Percentiles rank a stretch among this genome's conserved stretches.
Conservation (phyloP, 345 rosid genomes). For the Eucalyptus tenuipes region DNA sequence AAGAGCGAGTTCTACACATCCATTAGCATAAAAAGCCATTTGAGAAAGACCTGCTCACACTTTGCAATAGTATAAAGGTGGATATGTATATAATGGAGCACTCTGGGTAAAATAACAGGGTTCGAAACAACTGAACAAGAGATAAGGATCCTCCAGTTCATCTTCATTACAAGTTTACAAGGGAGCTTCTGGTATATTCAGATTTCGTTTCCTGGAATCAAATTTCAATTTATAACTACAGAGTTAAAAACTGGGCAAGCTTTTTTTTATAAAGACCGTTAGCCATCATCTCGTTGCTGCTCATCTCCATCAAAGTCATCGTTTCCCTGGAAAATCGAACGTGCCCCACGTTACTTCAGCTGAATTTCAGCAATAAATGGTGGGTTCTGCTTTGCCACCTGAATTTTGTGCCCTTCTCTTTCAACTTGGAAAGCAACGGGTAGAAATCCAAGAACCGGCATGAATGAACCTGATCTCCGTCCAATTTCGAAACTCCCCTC, state of each 20-base stretch:
- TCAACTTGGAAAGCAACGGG: conserved; percentile 15
- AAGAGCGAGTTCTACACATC: not conserved
- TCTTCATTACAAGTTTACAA: not conserved
- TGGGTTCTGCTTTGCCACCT: conserved; percentile 7
- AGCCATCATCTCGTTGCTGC: conserved; percentile 8
- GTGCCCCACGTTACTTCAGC: conserved; percentile 26
- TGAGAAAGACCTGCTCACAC: not conserved
- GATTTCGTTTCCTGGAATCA: not conserved
- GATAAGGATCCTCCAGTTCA: not conserved
- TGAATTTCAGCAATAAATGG: conserved; percentile 4
- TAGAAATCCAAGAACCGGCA: conserved; percentile 16
- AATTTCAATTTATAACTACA: not conserved
- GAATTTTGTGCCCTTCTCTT: conserved; percentile 12
- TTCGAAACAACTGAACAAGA: not conserved
- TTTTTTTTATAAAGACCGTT: conserved; percentile 20
- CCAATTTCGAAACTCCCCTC: conserved; percentile 29
- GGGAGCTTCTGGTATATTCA: not conserved
- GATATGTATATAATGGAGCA: too few species aligned
- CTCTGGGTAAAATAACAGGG: not conserved
- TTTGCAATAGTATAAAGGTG: not conserved
- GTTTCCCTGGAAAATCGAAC: conserved; percentile 17
- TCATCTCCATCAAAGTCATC: conserved; percentile 30
- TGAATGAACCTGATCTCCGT: conserved; percentile 37
- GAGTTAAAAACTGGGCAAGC: conserved; percentile 20
- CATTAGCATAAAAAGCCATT: rapidly evolving